Base-by-base conservation (phyloP, 2,329 filamentous ascomycete genomes). In the Thermothelomyces thermophilus region DNA sequence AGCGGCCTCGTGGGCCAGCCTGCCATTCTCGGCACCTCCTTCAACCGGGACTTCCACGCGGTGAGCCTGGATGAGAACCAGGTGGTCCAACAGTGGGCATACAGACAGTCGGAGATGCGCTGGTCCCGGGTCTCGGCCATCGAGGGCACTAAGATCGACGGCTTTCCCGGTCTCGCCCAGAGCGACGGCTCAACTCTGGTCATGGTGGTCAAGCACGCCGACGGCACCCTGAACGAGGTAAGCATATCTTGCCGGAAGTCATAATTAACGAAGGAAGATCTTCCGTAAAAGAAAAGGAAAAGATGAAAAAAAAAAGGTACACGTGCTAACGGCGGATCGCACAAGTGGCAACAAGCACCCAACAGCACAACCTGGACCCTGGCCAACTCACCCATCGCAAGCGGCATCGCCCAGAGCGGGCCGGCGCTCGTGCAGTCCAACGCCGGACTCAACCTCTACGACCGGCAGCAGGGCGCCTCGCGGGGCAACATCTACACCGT, bases 151-250 rank as follows among this genome's bases (percentile, higher is more conserved):
- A 35, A 30, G 1, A 57, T 59, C 19, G 54, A 56, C 16, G 57
- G 57, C 1, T 48, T 55, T 20, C 53, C 57, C 0, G 57, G 53
- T 1, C 16, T 59, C 6, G 33, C 35, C 1, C 57, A 59, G 41
- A 46, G 46, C 13, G 57, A 59, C 14, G 52, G 51, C 10, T 56
- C 53, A 0, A 22, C 42, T 7, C 41, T 59, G 16, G 19, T 57
- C 3, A 16, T 57, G 20, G 53, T 57, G 1, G 57, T 57, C 7
- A 55, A 48, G 41, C 57, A 57, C 14, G 30, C 48, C 10, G 55
- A 59, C 14, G 57, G 55, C 3, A 55, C 53, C 0, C 42, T 59
- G 10, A 55, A 55, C 19, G 57, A 59, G 35, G 56, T 58, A 24
- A 41, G n/a, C n/a, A 14, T 14, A 35, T 11, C 33, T 11, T 35